Base-by-base conservation (phyloP, 192 early-diverging fungal species). In the Rhizophagus clarus region DNA sequence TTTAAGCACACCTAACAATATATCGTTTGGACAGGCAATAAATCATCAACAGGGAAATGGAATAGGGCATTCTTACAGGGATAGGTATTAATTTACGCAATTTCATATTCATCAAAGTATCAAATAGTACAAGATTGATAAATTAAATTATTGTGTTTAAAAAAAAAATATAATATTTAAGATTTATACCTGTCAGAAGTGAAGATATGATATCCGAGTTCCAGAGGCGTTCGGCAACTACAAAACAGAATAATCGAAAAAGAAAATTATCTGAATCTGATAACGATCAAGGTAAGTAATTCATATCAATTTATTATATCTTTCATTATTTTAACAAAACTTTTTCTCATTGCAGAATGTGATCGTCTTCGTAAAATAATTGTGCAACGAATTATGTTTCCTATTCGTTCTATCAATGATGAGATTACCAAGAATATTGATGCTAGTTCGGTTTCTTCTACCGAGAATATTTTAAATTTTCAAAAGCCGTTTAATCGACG, bases 401-500 rank as follows among this genome's bases (percentile, higher is more conserved):
- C 74, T 9, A 29, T 17, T 62, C 61, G 20, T n/a, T 34, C 31
- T 12, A 28, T 14, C 26, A 24, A 37, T 37, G 74, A 62, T 24
- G 60, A 76, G 17, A 62, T 62, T n/a, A 17, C 37, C 8, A 49
- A 61, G 15, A 22, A n/a, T 32, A 49, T 61, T 32, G 31, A 60
- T 24, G 9, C 6, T 5, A 20, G 12, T 15, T 62, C 49, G n/a
- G 20, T 24, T 17, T 22, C 42, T 47, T 47, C 29, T n/a, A 37
- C 56, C 61, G 17, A 37, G 2, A 60, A 62, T 62, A 34, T 60
- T 31, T 34, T 76, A 32, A 61, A 37, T 17, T 37, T 20, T 79
- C 78, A 17, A 81, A 75, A 12, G 79, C 77, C n/a, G 75, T 78
- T 4, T 42, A 83, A 24, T 81, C 80, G 56, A 81, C 79, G 34